Conservation (phyloP, 345 rosid species). For the Heritiera fomes region DNA sequence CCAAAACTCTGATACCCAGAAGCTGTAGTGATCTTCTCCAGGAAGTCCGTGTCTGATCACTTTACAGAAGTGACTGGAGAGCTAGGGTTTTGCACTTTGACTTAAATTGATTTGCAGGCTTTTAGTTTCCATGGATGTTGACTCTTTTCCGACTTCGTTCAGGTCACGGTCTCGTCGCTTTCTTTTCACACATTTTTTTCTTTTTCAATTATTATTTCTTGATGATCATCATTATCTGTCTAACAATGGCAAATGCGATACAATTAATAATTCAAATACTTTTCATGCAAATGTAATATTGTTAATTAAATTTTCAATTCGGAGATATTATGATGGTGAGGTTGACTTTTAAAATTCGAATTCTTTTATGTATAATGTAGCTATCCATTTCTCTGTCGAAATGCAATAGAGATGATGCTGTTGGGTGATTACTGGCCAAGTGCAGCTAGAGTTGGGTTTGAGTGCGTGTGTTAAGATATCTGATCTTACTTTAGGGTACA, state of each 20-base stretch:
- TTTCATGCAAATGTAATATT: constrained; percentile 12
- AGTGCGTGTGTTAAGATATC: constrained; percentile 15
- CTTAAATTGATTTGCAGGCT: constrained; percentile 28
- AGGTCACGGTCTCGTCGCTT: constrained; percentile 26
- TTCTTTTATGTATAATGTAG: constrained; percentile 4
- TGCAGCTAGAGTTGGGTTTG: constrained; percentile 11
- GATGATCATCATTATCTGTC: background rate
- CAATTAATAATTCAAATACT: background rate
- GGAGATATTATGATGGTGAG: constrained; percentile 22
- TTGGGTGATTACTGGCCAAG: constrained; percentile 33
- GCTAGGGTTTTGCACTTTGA: constrained; percentile 34
- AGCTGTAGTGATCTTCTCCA: background rate
- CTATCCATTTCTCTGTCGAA: constrained; percentile 4
- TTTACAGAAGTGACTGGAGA: background rate
- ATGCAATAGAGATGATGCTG: constrained; percentile 25
- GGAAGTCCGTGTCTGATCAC: background rate
- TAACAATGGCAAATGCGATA: constrained; percentile 11
- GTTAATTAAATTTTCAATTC: constrained; percentile 13
- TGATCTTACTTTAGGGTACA: constrained; percentile 41
- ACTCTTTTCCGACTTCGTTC: constrained; percentile 27
- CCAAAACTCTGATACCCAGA: background rate
- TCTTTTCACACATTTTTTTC: background rate
- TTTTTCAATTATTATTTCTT: background rate
- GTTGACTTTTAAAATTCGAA: constrained; percentile 20
- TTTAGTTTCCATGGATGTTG: constrained; percentile 39